Conservation (phyloP, 2,329 filamentous ascomycete species). For the Penicillium vulpinum region DNA sequence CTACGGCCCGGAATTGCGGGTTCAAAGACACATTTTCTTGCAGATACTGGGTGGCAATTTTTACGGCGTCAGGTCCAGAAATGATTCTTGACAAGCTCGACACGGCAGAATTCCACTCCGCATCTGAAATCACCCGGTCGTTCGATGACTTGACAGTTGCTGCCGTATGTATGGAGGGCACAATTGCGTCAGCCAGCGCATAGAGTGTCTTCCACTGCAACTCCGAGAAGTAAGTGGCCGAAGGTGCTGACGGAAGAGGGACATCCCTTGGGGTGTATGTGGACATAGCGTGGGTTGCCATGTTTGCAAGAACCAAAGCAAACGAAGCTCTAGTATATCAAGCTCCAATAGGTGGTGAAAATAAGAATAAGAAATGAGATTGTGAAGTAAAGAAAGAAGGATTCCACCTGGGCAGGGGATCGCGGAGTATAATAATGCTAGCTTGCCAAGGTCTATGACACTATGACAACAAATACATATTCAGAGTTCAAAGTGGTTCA, state of each 20-base stretch:
- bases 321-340: not conserved
- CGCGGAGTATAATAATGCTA: not conserved
- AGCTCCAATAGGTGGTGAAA: not conserved
- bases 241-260: slow-evolving; percentile 50
- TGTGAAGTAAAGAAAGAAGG: not conserved
- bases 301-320: not conserved
- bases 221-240: slow-evolving; percentile 52
- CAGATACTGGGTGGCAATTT: slow-evolving; percentile 48
- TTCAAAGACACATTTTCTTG: slow-evolving; percentile 50
- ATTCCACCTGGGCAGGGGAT: not conserved
- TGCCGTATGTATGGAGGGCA: slow-evolving; percentile 53
- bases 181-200: slow-evolving; percentile 58
- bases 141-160: slow-evolving; percentile 33
- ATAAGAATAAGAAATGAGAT: not conserved
- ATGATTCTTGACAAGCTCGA: slow-evolving; percentile 27
- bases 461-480: not conserved
- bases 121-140: slow-evolving; percentile 42
- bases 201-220: slow-evolving; percentile 61
- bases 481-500: not conserved
- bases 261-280: slow-evolving; percentile 36
- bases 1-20: slow-evolving; percentile 51
- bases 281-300: not conserved
- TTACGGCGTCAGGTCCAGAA: slow-evolving; percentile 34
- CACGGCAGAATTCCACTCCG: slow-evolving; percentile 45
- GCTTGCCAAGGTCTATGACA: not conserved